Evolutionary conservation across 176 grass and related monocot species (phyloP).

Genomic region (Triticum urartu): DNA sequence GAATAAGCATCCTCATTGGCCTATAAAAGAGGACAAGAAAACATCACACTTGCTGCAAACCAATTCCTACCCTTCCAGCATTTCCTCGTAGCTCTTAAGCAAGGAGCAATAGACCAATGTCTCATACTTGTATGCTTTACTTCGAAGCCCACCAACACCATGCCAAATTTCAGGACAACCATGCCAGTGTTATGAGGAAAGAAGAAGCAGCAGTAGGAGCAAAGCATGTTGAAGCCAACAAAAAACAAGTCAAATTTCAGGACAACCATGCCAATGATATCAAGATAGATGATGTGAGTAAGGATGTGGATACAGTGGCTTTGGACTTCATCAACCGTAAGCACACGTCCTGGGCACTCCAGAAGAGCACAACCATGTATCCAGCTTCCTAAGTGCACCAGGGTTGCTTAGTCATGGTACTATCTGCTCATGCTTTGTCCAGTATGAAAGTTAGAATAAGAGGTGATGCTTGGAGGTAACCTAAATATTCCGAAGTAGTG

Average conservation of each 20-base stretch:
- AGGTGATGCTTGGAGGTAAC: conserved; percentile 11
- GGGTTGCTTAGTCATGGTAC: conserved; percentile 7
- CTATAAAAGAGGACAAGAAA: conserved; percentile 48
- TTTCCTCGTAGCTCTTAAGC: background rate
- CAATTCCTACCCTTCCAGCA: background rate
- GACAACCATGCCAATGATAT: conserved; percentile 18
- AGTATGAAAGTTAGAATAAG: conserved; percentile 34
- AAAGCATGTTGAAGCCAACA: conserved; percentile 4
- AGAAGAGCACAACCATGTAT: conserved; percentile 73
- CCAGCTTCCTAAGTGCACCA: conserved; percentile 20
- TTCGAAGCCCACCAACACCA: conserved; percentile 27
- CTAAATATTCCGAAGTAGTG: conserved; percentile 17
- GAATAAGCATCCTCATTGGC: conserved; percentile 8
- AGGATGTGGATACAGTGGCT: conserved; percentile 56
- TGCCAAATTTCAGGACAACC: conserved; percentile 35
- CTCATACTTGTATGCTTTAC: conserved; percentile 1
- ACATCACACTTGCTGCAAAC: background rate
- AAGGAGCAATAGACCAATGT: conserved; percentile 25
- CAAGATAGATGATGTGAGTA: conserved; percentile 36
- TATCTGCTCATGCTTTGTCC: conserved; percentile 18
- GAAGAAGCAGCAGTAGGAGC: conserved; percentile 3
- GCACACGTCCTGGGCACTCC: conserved; percentile 45
- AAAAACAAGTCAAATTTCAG: conserved; percentile 35
- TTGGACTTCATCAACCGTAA: conserved; percentile 60
- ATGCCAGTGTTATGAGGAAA: conserved; percentile 32